Evolutionary conservation across 495 filamentous ascomycete genomes (phyloP), one percentile per base, ranked within the genome.

Genomic region (Chaetomidium leptoderma): DNA sequence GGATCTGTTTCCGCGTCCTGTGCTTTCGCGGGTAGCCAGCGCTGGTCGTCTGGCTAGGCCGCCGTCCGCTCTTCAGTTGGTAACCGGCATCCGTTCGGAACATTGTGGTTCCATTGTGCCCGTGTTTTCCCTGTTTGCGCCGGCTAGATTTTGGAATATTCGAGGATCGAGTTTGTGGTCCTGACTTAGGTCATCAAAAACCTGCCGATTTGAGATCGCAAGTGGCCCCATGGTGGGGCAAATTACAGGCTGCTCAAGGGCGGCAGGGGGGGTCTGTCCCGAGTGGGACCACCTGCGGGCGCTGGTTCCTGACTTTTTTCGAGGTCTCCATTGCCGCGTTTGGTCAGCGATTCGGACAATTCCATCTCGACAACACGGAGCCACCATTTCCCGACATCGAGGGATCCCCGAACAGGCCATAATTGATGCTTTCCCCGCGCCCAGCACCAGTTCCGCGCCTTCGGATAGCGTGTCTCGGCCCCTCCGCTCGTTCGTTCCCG

Each of bases 371-470:
- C 58, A 45, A 46, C 36, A 44, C 45, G 14, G 8, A 30, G n/a
- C 17, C 39, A 42, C 21, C 47, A 53, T 53, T 29, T 57, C 51
- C 53, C 53, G 42, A 51, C 46, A 30, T 32, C 19, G 37, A 35
- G 26, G 27, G 16, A 19, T 11, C 10, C 29, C 11, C 27, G 16
- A 61, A 60, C 57, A 65, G 62, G 58, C 58, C 54, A 62, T 65
- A 63, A 56, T 63, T 68, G 60, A 71, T 71, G 69, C 65, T 62
- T 6, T 47, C 48, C 53, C 49, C 63, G 66, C 67, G 59, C 51
- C 43, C 59, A 57, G 33, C 55, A 44, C 63, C 59, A 43, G 63
- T 57, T 48, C 59, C 63, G 39, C 65, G 57, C 46, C 53, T 63
- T 36, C 60, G 61, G 44, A 66, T 64, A 24, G 61, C 69, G 55